Evolutionary conservation across 805 yeast genomes (phyloP).

Genomic region (Kuraishia ogatae): DNA sequence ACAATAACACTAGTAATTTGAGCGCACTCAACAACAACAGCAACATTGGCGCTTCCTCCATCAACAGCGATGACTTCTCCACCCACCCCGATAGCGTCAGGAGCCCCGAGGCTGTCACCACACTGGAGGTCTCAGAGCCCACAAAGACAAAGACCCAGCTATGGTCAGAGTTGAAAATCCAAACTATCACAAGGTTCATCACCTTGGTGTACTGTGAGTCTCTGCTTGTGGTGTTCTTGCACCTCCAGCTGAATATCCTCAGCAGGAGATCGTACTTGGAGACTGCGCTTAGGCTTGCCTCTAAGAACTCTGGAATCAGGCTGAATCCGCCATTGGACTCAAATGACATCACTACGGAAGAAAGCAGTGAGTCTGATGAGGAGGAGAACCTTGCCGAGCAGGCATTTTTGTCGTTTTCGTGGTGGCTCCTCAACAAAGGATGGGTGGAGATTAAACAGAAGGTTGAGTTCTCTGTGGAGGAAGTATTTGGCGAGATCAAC

Average conservation of each 20-base stretch:
- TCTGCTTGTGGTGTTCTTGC: conserved; percentile 65
- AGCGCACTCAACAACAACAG: conserved; percentile 8
- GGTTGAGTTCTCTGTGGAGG: conserved; percentile 48
- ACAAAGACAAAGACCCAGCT: conserved; percentile 51
- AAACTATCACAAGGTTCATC: conserved; percentile 65
- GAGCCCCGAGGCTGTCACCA: conserved; percentile 6
- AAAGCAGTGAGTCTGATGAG: conserved; percentile 6
- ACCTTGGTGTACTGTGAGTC: conserved; percentile 64
- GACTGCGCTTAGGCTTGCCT: conserved; percentile 66
- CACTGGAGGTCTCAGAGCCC: conserved; percentile 11
- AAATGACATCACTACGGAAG: conserved; percentile 7
- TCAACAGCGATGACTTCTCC: conserved; percentile 32
- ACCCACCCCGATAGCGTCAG: conserved; percentile 12
- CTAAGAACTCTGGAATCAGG: conserved; percentile 27
- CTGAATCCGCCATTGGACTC: conserved; percentile 4
- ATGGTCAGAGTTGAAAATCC: conserved; percentile 76
- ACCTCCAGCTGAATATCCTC: conserved; percentile 79
- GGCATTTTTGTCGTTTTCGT: conserved; percentile 75
- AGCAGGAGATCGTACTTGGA: conserved; percentile 83
- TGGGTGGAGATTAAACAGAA: conserved; percentile 51
- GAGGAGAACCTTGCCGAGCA: conserved; percentile 57
- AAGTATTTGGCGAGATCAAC: conserved; percentile 52
- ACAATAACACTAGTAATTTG: conserved; percentile 2
- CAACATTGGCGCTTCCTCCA: conserved; percentile 12
- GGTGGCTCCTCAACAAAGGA: conserved; percentile 92